phyloP scores from a whole-genome alignment of 2,329 filamentous ascomycete genomes.

The Penicillium crustosum region DNA sequence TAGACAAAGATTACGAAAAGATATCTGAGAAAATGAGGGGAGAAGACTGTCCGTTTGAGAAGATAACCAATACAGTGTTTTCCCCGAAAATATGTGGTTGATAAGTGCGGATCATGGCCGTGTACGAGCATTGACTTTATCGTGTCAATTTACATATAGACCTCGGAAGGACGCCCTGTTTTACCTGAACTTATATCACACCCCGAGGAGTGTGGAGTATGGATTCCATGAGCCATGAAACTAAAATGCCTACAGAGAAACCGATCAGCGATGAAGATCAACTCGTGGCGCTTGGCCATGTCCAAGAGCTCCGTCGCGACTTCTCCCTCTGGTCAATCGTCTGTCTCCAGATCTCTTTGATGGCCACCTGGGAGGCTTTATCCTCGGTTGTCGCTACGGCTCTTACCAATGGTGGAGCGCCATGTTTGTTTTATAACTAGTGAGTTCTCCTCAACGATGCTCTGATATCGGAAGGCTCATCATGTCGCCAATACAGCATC shows the following conservation, averaged over 20 bases:
- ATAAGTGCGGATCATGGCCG: neutral
- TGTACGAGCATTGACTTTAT: neutral
- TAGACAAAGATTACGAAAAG: neutral
- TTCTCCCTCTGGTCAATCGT: constrained; percentile 48
- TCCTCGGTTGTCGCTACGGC: constrained; percentile 48
- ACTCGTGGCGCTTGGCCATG: constrained; percentile 22
- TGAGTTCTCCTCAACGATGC: neutral
- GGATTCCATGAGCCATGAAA: constrained; percentile 6
- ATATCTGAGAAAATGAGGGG: neutral
- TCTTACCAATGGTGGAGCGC: constrained; percentile 47
- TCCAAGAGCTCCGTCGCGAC: constrained; percentile 34
- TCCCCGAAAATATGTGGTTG: neutral
- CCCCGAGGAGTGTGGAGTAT: neutral
- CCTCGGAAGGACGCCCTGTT: neutral
- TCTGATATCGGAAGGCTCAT: neutral
- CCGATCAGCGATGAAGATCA: constrained; percentile 23
- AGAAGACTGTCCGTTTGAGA: neutral
- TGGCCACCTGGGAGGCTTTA: constrained; percentile 55
- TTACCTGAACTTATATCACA: neutral
- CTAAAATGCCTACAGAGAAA: constrained; percentile 15
- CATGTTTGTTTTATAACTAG: constrained; percentile 26
- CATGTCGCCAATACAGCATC: constrained; percentile 29
- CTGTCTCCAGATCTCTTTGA: constrained; percentile 49
- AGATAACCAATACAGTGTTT: neutral
- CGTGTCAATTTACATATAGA: neutral